phyloP scores from a whole-genome alignment of 805 yeast genomes.

The Kuraishia ogatae region DNA sequence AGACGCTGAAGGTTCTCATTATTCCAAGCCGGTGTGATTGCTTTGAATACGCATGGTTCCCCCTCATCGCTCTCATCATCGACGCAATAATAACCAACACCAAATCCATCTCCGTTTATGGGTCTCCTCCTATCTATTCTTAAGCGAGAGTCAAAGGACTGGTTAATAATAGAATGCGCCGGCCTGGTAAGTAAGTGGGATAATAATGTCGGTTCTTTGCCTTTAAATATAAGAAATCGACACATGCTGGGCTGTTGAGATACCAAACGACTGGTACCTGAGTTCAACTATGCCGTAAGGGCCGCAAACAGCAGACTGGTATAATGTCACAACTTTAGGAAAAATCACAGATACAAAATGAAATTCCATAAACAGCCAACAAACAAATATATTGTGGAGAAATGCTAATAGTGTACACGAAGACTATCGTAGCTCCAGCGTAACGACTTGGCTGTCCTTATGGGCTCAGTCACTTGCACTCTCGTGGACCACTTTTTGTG shows the following conservation, averaged over 20 bases:
- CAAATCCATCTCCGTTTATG: conserved; percentile 97
- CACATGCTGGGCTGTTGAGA: conserved; percentile 59
- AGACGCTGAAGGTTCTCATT: conserved; percentile 80
- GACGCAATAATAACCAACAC: conserved; percentile 84
- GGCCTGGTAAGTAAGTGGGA: conserved; percentile 88
- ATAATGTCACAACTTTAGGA: no score
- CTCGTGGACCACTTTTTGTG: not conserved
- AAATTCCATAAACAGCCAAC: not conserved
- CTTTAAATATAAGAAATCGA: conserved; percentile 85
- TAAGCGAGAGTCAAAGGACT: conserved; percentile 84
- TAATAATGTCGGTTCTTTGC: conserved; percentile 78
- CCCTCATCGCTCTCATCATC: conserved; percentile 38
- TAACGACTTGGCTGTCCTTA: no score
- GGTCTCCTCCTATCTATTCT: conserved; percentile 86
- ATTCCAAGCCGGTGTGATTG: conserved; percentile 98
- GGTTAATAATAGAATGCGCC: conserved; percentile 95
- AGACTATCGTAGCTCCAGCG: no score
- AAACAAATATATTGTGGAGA: not conserved
- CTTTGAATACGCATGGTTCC: conserved; percentile 88
- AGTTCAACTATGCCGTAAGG: no score
- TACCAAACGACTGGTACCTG: no score
- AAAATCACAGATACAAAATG: no score
- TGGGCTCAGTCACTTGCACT: no score
- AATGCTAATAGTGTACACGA: no score
- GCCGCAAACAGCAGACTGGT: no score